Evolutionary conservation across 495 filamentous ascomycete genomes (phyloP).

Genomic region (Penicillium angulare): DNA sequence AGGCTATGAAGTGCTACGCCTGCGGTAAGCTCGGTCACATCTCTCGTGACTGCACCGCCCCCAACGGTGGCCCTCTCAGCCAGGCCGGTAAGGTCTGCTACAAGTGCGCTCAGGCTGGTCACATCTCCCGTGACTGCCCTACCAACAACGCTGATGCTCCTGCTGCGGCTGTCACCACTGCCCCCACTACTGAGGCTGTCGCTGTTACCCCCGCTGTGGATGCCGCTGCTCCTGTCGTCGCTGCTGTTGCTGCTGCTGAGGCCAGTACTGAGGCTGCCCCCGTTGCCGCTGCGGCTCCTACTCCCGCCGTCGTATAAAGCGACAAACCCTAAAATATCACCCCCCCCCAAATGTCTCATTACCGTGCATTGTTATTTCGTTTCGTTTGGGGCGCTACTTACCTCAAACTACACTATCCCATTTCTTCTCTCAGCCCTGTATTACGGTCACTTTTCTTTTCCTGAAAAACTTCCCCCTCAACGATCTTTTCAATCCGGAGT

Average conservation of each 20-base stretch:
- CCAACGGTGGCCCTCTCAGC: constrained; percentile 93
- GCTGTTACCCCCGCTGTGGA: constrained; percentile 35
- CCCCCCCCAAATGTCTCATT: constrained; percentile 16
- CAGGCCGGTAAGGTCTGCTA: constrained; percentile 98
- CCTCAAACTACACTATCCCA: no score
- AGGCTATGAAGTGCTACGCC: constrained; percentile 99
- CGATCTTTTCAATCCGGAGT: constrained; percentile 21
- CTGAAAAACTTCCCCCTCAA: constrained; percentile 13
- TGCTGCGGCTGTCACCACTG: constrained; percentile 30
- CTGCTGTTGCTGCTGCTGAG: constrained; percentile 38
- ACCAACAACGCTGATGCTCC: constrained; percentile 52
- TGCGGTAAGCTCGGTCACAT: constrained; percentile 99
- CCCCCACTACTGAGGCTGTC: constrained; percentile 27
- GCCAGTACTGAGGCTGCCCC: constrained; percentile 36
- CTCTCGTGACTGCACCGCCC: constrained; percentile 94
- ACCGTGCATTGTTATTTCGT: constrained; percentile 15
- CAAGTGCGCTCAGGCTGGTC: constrained; percentile 89
- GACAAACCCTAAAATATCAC: neutral
- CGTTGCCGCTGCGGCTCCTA: constrained; percentile 43
- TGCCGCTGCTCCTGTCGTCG: constrained; percentile 42
- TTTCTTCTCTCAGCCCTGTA: constrained; percentile 31
- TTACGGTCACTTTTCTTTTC: constrained; percentile 32
- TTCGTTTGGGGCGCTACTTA: neutral
- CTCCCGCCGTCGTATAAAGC: constrained; percentile 48
- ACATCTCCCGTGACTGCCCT: constrained; percentile 94